phyloP scores from a whole-genome alignment of 257 asterid genomes.

The Solanum clarkiae region DNA sequence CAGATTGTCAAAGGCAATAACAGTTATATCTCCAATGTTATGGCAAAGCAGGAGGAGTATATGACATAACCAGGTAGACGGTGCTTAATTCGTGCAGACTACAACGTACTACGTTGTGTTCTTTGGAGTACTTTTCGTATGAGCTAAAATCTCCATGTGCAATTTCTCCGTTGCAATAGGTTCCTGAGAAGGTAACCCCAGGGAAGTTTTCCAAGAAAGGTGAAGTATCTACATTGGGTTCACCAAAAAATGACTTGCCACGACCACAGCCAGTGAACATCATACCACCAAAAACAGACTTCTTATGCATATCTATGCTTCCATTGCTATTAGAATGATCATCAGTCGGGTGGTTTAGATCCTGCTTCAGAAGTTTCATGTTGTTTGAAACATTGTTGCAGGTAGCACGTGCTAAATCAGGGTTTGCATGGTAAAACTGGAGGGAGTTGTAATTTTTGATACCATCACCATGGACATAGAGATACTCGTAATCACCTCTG shows the following conservation, averaged over 20 bases:
- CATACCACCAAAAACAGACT: slow-evolving; percentile 57
- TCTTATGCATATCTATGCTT: slow-evolving; percentile 3
- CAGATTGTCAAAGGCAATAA: background rate
- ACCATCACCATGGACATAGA: slow-evolving; percentile 45
- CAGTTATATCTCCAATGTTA: background rate
- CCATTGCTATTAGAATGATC: background rate
- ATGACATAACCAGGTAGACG: slow-evolving; percentile 59
- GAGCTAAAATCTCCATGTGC: slow-evolving; percentile 25
- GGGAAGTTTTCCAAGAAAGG: slow-evolving; percentile 71
- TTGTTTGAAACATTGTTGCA: slow-evolving; percentile 25
- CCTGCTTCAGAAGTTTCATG: slow-evolving; percentile 29
- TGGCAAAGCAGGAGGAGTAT: slow-evolving; percentile 24
- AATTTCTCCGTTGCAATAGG: slow-evolving; percentile 63
- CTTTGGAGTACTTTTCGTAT: slow-evolving; percentile 31
- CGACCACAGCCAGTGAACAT: slow-evolving; percentile 64
- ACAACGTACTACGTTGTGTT: slow-evolving; percentile 20
- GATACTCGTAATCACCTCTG: slow-evolving; percentile 71
- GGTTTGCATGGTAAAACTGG: slow-evolving; percentile 44
- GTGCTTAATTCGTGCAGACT: slow-evolving; percentile 43
- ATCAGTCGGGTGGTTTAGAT: background rate
- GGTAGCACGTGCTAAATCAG: slow-evolving; percentile 34
- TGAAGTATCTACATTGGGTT: slow-evolving; percentile 26
- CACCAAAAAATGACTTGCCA: slow-evolving; percentile 45
- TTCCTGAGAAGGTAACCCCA: slow-evolving; percentile 48
- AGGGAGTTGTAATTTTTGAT: slow-evolving; percentile 57